Base-by-base conservation (phyloP, 192 early-diverging fungal genomes). In the Coemansia sp. region DNA sequence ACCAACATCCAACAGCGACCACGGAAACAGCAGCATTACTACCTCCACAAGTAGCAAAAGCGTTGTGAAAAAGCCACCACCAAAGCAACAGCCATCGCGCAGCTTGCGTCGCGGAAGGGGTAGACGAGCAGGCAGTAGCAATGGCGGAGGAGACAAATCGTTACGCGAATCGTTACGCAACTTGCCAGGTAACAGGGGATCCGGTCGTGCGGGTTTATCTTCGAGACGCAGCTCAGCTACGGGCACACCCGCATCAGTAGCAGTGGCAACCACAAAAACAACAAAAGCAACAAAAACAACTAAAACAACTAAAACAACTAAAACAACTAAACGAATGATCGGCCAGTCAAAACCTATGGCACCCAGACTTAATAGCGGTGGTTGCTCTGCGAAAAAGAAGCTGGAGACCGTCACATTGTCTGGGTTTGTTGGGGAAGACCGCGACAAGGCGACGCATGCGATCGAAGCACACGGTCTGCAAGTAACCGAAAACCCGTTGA, bases 401-500 rank as follows among this genome's bases (percentile, higher is more conserved):
- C 20, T 58, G 13, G 28, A 52, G 35, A 21, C 31, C 12, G 66
- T 68, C 4, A 66, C 55, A 31, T 13, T 74, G 2, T 66, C 77
- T 1, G 77, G 77, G 6, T 57, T 74, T 30, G 34, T 30, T 6
- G 63, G 48, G 20, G 68, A 62, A 7, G 60, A 62, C 30, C 49
- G 45, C 30, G 59, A 58, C 21, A 52, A 33, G 13, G 12, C 48
- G 16, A 33, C 40, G 0, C 63, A 28, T 18, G 26, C 31, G n/a
- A 65, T 74, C 0, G 53, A 60, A 3, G 9, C 59, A 2, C 63
- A 55, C 6, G 61, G 64, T 2, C 21, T 71, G 20, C 10, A 25
- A 1, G 56, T 71, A 7, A 72, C 70, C 12, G 78, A 72, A 5
- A 59, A 81, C 58, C 78, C 78, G 25, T 53, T 81, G 28, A 15